Evolutionary conservation across 2,329 filamentous ascomycete genomes (phyloP).

Genomic region (Ceratocystis variospora): DNA sequence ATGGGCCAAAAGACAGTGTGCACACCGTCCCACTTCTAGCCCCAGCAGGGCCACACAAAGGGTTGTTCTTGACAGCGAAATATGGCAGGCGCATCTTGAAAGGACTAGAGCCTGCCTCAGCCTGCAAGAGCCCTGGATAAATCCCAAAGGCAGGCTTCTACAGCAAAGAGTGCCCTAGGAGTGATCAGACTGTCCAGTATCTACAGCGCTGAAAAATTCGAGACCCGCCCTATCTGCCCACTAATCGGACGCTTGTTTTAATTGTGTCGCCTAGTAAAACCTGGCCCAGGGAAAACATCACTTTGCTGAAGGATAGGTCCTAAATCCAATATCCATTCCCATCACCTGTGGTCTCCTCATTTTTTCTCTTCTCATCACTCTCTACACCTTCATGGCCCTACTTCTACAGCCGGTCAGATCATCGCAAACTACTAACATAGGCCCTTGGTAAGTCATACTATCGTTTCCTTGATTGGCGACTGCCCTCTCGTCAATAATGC

Average conservation of each 20-base stretch:
- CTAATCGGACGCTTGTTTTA: neutral
- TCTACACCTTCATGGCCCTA: conserved; percentile 9
- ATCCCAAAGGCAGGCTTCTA: neutral
- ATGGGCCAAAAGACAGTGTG: conserved; percentile 18
- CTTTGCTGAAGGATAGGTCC: neutral
- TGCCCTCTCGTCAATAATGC: neutral
- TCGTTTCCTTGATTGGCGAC: neutral
- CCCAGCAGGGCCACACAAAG: conserved; percentile 18
- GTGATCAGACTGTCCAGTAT: neutral
- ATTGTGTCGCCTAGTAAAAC: neutral
- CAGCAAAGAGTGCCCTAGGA: neutral
- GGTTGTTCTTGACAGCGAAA: conserved; percentile 10
- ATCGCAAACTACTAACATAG: conserved; percentile 14
- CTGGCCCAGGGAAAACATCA: neutral
- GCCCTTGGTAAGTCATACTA: conserved; percentile 8
- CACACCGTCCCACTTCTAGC: conserved; percentile 14
- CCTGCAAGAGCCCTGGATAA: neutral
- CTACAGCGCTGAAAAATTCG: neutral
- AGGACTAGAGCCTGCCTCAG: neutral
- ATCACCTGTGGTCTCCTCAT: conserved; percentile 15
- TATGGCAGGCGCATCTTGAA: conserved; percentile 14
- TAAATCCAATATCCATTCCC: neutral
- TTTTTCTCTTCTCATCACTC: conserved; percentile 13
- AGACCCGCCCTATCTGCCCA: conserved; percentile 5
- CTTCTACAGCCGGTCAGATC: conserved; percentile 2